Percentiles rank a stretch among this genome's conserved stretches.
These are phyloP conservation scores for Aspergillus sp. DNA, from an alignment of 2,329 filamentous ascomycete genomes.

Conservation along the genomic window DNA sequence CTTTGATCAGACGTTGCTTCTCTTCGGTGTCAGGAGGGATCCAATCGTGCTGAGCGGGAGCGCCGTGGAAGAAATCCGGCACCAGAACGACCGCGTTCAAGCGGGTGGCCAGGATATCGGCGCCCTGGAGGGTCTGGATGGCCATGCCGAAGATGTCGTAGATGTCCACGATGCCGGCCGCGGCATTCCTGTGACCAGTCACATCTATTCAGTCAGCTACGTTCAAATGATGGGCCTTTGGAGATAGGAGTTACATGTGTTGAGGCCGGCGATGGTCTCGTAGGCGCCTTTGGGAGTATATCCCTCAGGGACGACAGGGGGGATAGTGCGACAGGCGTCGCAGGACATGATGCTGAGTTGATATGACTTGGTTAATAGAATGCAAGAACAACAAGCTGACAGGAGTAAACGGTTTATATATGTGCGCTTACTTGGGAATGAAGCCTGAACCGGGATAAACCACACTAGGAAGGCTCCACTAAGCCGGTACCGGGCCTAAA, in stretches of 20 bases:
- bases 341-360: constrained; percentile 19
- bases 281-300: constrained; percentile 58
- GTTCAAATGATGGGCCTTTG: constrained; percentile 1
- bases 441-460: neutral
- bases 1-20: constrained; percentile 57
- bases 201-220: constrained; percentile 12
- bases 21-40: constrained; percentile 64
- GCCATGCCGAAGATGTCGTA: constrained; percentile 66
- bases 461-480: neutral
- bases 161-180: constrained; percentile 59
- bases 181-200: constrained; percentile 50
- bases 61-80: constrained; percentile 46
- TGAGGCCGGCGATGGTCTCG: constrained; percentile 55
- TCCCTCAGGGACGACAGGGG: constrained; percentile 55
- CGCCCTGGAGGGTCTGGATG: constrained; percentile 67
- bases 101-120: constrained; percentile 51
- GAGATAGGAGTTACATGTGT: constrained; percentile 44
- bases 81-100: constrained; percentile 42
- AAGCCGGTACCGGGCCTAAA: constrained; percentile 1
- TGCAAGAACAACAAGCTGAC: too few relatives aligned
- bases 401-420: neutral
- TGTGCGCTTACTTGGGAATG: neutral
- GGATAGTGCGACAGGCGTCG: constrained; percentile 32
- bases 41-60: constrained; percentile 37
- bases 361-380: neutral